A percentile compares a stretch with the other conserved stretches of the same genome.
Evolutionary conservation across 257 asterid species (phyloP).

Genomic region (Nicotiana knightiana): DNA sequence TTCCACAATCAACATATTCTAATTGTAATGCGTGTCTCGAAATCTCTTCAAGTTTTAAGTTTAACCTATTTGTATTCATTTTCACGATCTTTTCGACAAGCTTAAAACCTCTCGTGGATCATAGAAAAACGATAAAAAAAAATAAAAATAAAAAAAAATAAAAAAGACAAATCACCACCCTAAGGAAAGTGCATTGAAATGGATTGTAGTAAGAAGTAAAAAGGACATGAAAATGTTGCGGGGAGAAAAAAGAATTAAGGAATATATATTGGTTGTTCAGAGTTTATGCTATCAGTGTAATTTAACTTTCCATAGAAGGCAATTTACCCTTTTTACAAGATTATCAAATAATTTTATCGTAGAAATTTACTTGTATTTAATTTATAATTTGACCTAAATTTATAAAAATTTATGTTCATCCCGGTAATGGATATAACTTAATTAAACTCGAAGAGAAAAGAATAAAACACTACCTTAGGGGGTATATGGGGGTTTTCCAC

Average conservation of each 20-base stretch:
- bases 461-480: conserved; percentile 35
- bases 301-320: background rate
- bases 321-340: background rate
- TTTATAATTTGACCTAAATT: background rate
- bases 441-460: background rate
- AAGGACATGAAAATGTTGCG: background rate
- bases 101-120: background rate
- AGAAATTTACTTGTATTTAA: background rate
- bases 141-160: too few relatives aligned
- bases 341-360: background rate
- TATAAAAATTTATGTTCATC: background rate
- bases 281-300: background rate
- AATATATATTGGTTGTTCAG: background rate
- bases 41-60: background rate
- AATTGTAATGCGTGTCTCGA: background rate
- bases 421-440: background rate
- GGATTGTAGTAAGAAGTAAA: background rate
- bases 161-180: background rate
- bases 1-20: background rate
- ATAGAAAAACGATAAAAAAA: background rate
- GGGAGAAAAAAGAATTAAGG: background rate
- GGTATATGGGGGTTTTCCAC: conserved; percentile 52
- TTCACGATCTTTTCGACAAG: background rate
- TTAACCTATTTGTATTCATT: background rate
- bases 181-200: background rate